Percentiles rank a stretch among this genome's conserved stretches.
Conservation (phyloP, 2,329 filamentous ascomycete species). For the Diaporthe ilicicola region DNA sequence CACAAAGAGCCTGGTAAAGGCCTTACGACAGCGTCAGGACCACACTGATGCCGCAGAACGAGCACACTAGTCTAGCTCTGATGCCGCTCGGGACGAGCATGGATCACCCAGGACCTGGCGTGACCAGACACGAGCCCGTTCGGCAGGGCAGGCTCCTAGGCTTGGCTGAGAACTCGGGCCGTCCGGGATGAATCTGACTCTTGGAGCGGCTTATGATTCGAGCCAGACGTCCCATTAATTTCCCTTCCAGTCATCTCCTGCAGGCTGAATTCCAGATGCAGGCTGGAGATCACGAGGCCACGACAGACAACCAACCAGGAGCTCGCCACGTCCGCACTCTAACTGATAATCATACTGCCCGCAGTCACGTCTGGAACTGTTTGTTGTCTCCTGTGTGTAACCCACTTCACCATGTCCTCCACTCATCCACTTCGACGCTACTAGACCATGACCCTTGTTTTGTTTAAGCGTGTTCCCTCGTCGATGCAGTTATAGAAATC, state of each 20-base stretch:
- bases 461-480: background rate
- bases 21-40: background rate
- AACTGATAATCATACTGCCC: background rate
- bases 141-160: conserved; percentile 2
- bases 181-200: conserved; percentile 3
- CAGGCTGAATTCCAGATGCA: conserved; percentile 5
- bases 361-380: conserved; percentile 1
- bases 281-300: background rate
- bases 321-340: conserved; percentile 1
- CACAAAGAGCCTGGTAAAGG: background rate
- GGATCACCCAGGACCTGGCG: background rate
- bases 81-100: background rate
- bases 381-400: conserved; percentile 1
- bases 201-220: conserved; percentile 3
- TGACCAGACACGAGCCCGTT: background rate
- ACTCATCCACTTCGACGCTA: background rate
- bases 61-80: conserved; percentile 13
- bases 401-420: background rate
- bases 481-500: background rate
- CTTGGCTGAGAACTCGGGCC: conserved; percentile 21
- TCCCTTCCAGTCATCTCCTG: conserved; percentile 2
- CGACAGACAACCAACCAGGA: conserved; percentile 1
- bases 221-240: conserved; percentile 13
- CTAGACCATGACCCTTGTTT: background rate
- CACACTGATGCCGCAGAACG: background rate